These are phyloP conservation scores for Hysterium pulicare DNA, from an alignment of 2,329 filamentous ascomycete genomes.

Conservation along the genomic window DNA sequence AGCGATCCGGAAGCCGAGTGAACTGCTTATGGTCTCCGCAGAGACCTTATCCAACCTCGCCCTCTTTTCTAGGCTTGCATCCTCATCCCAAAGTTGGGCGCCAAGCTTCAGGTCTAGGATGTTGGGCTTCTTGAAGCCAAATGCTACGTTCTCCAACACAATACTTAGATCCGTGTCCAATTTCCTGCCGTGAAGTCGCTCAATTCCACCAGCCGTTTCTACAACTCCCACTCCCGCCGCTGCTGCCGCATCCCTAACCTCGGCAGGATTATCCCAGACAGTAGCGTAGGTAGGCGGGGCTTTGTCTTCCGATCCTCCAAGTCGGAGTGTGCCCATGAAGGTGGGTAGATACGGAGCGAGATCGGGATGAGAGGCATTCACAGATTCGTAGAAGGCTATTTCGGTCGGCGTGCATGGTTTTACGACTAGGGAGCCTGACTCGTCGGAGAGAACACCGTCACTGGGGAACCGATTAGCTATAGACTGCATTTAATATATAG, in stretches of 20 bases:
- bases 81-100: constrained; percentile 77
- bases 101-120: constrained; percentile 94
- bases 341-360: constrained; percentile 80
- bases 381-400: constrained; percentile 84
- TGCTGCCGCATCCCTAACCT: constrained; percentile 2
- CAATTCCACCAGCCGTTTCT: constrained; percentile 23
- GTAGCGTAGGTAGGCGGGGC: constrained; percentile 30
- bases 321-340: constrained; percentile 74
- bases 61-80: constrained; percentile 56
- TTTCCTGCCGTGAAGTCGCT: constrained; percentile 55
- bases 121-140: constrained; percentile 79
- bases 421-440: constrained; percentile 80
- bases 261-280: constrained; percentile 6
- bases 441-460: constrained; percentile 84
- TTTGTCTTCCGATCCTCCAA: constrained; percentile 43
- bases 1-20: constrained; percentile 61
- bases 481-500: neutral
- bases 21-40: constrained; percentile 56
- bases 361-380: constrained; percentile 61
- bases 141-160: constrained; percentile 79
- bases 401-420: constrained; percentile 89
- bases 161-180: constrained; percentile 75
- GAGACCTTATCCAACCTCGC: constrained; percentile 58
- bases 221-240: constrained; percentile 9
- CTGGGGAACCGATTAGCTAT: constrained; percentile 47